Conservation (phyloP, 176 grass and related monocot genomes). For the Canna indica region DNA sequence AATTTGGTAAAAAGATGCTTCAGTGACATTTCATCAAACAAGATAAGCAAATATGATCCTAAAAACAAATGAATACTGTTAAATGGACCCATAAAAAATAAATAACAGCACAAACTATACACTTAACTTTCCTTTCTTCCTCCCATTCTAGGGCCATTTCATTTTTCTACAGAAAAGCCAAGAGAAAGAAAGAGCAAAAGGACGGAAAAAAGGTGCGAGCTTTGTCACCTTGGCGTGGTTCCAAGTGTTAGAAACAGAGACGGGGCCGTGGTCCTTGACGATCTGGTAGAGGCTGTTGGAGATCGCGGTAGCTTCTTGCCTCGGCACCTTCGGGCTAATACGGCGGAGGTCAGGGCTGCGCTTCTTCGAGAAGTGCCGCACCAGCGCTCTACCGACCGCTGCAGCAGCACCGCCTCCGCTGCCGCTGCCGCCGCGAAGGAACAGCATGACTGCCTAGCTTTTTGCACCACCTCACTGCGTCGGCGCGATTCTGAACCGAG, state of each 20-base stretch:
- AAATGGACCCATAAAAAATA: background rate
- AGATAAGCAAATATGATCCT: background rate
- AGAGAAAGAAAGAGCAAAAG: background rate
- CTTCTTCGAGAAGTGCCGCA: slow-evolving; percentile 64
- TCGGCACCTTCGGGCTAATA: slow-evolving; percentile 84
- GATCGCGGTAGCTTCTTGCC: slow-evolving; percentile 67
- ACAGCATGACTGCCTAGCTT: background rate
- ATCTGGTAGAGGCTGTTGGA: slow-evolving; percentile 64
- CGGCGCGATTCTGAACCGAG: too few species aligned
- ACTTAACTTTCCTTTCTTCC: background rate
- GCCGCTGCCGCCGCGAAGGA: background rate
- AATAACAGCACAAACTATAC: background rate
- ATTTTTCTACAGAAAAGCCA: background rate
- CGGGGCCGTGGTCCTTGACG: slow-evolving; percentile 60
- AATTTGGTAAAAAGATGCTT: background rate
- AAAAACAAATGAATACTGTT: background rate
- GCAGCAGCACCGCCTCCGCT: slow-evolving; percentile 6
- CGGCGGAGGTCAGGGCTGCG: slow-evolving; percentile 37
- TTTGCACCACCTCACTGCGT: background rate
- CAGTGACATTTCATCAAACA: slow-evolving; percentile 4
- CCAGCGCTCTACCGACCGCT: slow-evolving; percentile 23
- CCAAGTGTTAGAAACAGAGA: slow-evolving; percentile 64
- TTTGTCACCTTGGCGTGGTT: slow-evolving; percentile 63
- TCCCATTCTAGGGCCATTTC: background rate
- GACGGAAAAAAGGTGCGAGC: background rate